Base-by-base conservation (phyloP, 768 basidiomycete genomes). In the Phanerochaete sordida region DNA sequence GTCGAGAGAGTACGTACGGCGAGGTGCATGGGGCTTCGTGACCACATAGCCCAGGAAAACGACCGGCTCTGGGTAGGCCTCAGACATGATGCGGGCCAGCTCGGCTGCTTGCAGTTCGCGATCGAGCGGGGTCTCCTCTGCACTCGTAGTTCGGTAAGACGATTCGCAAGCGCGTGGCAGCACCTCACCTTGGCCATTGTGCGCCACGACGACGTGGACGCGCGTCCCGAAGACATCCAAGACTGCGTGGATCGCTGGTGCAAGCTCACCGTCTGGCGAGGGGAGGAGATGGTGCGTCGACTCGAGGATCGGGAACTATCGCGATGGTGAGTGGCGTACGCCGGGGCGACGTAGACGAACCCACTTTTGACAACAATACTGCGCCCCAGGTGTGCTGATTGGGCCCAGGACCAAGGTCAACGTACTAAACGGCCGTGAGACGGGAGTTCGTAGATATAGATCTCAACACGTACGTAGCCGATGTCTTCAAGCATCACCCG, bases 311-410 rank as follows among this genome's bases (percentile, higher is more conserved):
- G 94, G 93, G 74, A 92, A 96, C 85, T 93, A 62, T 2, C 1
- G 33, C n/a, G 60, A 16, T 35, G 43, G 57, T 46, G 45, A 64
- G 8, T 49, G 55, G 31, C n/a, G n/a, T 30, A n/a, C 21, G 2
- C 4, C 7, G 30, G 31, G 8, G 24, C 19, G 27, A 24, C n/a
- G n/a, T 15, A 21, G 37, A 31, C 24, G 21, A 44, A 59, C 68
- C 39, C 63, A 83, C 90, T 78, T 94, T 93, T 3, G 91, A 91
- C 2, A 95, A 75, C 2, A 95, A 76, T 5, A 80, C 85, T 27
- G 88, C 89, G 50, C 93, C 93, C 93, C 93, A 95, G 0, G 93
- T 95, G 68, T 95, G 93, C 53, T 85, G 77, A 68, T 91, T 90
- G 2, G 93, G 92, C 43, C 91, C 91, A 3, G 93, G 94, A 1